Conservation (phyloP, 2,329 filamentous ascomycete species). For the Thielaviopsis punctulata region DNA sequence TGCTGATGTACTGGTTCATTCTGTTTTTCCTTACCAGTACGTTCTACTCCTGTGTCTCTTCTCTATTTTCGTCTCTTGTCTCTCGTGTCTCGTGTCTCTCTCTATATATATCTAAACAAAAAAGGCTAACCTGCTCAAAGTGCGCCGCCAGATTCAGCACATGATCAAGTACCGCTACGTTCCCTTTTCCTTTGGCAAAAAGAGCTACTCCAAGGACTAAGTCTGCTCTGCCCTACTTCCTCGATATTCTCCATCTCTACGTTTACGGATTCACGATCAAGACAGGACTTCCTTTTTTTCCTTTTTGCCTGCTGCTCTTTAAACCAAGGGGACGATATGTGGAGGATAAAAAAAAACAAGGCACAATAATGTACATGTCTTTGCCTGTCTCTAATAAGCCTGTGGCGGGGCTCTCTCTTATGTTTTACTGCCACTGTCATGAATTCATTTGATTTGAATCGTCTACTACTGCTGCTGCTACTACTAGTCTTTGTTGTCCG, state of each 20-base stretch:
- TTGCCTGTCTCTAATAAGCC: not conserved
- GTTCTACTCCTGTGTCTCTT: conserved; percentile 21
- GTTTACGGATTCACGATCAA: not conserved
- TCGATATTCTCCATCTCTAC: not conserved
- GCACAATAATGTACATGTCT: not conserved
- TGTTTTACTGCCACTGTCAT: not conserved
- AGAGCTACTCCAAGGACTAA: conserved; percentile 54
- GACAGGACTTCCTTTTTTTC: not conserved
- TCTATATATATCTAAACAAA: not conserved
- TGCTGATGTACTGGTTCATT: conserved; percentile 98
- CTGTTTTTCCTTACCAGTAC: conserved; percentile 87
- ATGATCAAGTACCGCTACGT: conserved; percentile 99
- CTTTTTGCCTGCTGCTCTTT: too few relatives aligned
- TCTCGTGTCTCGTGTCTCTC: conserved; percentile 1
- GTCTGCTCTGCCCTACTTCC: conserved; percentile 17
- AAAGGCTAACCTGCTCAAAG: conserved; percentile 30
- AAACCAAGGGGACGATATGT: not conserved
- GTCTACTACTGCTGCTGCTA: too few relatives aligned
- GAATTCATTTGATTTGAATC: not conserved
- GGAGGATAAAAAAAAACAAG: not conserved
- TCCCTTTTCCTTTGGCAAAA: conserved; percentile 82
- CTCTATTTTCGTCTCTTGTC: not conserved
- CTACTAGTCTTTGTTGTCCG: too few relatives aligned
- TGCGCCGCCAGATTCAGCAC: conserved; percentile 98
- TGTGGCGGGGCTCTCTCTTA: not conserved